These are phyloP conservation scores for Pleurostoma richardsiae DNA, from an alignment of 2,329 filamentous ascomycete species.

Conservation along the genomic window DNA sequence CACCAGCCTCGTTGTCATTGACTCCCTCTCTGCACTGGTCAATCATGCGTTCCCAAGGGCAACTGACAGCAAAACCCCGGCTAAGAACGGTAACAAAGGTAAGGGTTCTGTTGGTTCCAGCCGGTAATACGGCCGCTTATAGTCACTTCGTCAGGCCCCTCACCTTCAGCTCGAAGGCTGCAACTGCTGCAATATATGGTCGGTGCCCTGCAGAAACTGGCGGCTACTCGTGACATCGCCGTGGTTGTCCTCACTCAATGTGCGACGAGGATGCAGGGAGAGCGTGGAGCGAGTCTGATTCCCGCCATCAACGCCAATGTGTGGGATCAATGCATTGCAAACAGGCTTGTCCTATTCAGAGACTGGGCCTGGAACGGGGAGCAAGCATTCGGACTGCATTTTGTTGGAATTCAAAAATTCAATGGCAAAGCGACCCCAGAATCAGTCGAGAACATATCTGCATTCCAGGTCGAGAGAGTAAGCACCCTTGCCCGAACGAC, in stretches of 20 bases:
- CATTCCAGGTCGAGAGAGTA: constrained; percentile 37
- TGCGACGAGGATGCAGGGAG: constrained; percentile 71
- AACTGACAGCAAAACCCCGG: constrained; percentile 27
- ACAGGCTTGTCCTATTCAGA: constrained; percentile 71
- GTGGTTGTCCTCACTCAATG: constrained; percentile 75
- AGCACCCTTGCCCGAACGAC: no score
- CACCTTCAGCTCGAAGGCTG: constrained; percentile 33
- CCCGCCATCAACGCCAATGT: constrained; percentile 69
- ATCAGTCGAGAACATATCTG: constrained; percentile 36
- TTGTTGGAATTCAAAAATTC: constrained; percentile 62
- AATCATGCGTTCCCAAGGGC: constrained; percentile 70
- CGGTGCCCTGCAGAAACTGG: constrained; percentile 68
- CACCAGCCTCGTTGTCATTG: constrained; percentile 69
- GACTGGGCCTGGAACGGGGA: constrained; percentile 60
- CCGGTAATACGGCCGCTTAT: neutral
- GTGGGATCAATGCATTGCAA: constrained; percentile 76
- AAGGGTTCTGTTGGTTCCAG: constrained; percentile 2
- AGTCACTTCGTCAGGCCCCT: constrained; percentile 6
- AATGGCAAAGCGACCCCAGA: constrained; percentile 43
- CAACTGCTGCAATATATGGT: constrained; percentile 59
- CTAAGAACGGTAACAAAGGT: constrained; percentile 36
- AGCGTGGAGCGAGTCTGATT: constrained; percentile 62
- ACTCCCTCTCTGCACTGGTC: constrained; percentile 71
- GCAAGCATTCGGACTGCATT: constrained; percentile 43
- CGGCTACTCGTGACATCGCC: constrained; percentile 66